These are phyloP conservation scores for Raffaelea ambrosiae DNA, from an alignment of 2,329 filamentous ascomycete genomes.

Conservation along the genomic window DNA sequence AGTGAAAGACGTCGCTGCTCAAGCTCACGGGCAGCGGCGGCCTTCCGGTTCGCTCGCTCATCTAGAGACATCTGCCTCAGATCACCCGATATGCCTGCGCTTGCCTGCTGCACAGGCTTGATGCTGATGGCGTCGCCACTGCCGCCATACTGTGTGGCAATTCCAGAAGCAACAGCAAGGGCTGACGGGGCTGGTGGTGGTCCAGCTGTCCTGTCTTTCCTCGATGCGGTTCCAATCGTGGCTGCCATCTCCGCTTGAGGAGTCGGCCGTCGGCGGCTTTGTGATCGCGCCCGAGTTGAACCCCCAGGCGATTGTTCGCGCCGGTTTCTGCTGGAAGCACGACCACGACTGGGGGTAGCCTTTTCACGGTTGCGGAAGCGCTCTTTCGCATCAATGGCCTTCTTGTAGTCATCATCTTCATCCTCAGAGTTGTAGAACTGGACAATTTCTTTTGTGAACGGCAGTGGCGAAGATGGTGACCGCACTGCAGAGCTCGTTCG, in stretches of 20 bases:
- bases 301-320: conserved; percentile 17
- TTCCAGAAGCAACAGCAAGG: conserved; percentile 11
- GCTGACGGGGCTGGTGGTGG: conserved; percentile 16
- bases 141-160: conserved; percentile 9
- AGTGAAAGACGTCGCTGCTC: conserved; percentile 82
- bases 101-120: conserved; percentile 15
- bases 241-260: neutral
- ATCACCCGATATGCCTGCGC: conserved; percentile 29
- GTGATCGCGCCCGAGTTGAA: conserved; percentile 18
- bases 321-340: conserved; percentile 36
- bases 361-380: conserved; percentile 41
- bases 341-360: conserved; percentile 24
- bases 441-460: conserved; percentile 55
- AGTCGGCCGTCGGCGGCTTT: conserved; percentile 14
- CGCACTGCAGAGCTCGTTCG: conserved; percentile 50
- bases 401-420: conserved; percentile 55
- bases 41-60: conserved; percentile 59
- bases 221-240: conserved; percentile 4
- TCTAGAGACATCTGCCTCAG: conserved; percentile 43
- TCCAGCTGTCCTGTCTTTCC: conserved; percentile 21
- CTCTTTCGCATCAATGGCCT: conserved; percentile 44
- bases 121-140: conserved; percentile 29
- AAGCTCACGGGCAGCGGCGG: conserved; percentile 72
- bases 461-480: conserved; percentile 75
- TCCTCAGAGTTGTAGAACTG: conserved; percentile 45